These are phyloP conservation scores for Verticillium albo-atrum DNA, from an alignment of 2,329 filamentous ascomycete species.

Conservation along the genomic window DNA sequence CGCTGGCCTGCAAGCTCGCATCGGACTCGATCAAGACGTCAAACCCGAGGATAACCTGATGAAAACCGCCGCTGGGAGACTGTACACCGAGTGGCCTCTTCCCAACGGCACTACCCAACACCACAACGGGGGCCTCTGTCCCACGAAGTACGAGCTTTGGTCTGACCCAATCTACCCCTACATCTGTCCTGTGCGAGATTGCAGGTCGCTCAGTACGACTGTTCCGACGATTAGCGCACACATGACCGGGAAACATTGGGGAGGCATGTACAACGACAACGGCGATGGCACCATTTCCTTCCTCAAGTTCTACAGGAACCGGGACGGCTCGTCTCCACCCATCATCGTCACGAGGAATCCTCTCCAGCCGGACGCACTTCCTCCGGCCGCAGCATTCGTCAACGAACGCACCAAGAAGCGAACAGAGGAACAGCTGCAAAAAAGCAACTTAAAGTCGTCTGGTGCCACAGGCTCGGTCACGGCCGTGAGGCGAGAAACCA, in stretches of 20 bases:
- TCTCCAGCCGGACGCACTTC: constrained; percentile 12
- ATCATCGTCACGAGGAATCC: constrained; percentile 20
- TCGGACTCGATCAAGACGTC: not conserved
- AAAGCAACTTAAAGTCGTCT: not conserved
- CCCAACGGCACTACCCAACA: not conserved
- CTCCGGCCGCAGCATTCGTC: constrained; percentile 10
- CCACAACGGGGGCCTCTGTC: constrained; percentile 25
- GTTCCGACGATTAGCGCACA: constrained; percentile 14
- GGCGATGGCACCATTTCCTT: constrained; percentile 32
- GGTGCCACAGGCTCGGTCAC: not conserved
- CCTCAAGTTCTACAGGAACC: constrained; percentile 12
- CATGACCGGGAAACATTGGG: constrained; percentile 7
- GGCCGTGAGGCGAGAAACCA: too few species aligned
- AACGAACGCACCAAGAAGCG: not conserved
- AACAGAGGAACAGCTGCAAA: not conserved
- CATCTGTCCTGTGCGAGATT: constrained; percentile 33
- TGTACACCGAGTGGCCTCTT: not conserved
- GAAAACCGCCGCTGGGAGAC: not conserved
- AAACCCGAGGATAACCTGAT: not conserved
- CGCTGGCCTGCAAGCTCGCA: not conserved
- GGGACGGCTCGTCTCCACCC: constrained; percentile 1
- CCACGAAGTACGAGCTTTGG: constrained; percentile 23
- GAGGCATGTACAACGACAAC: constrained; percentile 31
- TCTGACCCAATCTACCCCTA: constrained; percentile 17
- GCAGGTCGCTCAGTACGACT: constrained; percentile 21